Evolutionary conservation across 2,329 filamentous ascomycete species (phyloP).

Genomic region (Ophiostoma angusticollis): DNA sequence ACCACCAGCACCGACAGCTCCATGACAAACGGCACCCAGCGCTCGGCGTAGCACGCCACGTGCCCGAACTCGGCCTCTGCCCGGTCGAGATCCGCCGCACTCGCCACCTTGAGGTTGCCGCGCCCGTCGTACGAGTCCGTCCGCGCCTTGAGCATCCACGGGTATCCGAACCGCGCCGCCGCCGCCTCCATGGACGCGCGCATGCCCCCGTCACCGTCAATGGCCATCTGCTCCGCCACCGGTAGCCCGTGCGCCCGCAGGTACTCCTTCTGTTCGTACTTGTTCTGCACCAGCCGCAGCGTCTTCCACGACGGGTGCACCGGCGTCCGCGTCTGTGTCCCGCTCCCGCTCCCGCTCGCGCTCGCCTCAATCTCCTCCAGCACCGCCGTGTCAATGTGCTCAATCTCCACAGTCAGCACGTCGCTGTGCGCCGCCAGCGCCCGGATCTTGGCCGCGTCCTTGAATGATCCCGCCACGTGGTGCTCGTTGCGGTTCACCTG

Average conservation of each 20-base stretch:
- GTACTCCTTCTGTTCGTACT: slow-evolving; percentile 79
- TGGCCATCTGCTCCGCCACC: slow-evolving; percentile 56
- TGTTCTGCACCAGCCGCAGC: slow-evolving; percentile 82
- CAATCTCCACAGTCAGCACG: slow-evolving; percentile 84
- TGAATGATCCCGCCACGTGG: slow-evolving; percentile 81
- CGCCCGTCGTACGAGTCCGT: slow-evolving; percentile 90
- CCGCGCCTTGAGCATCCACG: slow-evolving; percentile 84
- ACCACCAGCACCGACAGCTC: slow-evolving; percentile 93
- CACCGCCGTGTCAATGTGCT: slow-evolving; percentile 84
- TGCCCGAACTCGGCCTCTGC: slow-evolving; percentile 58
- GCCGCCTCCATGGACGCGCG: slow-evolving; percentile 50
- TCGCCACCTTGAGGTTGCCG: slow-evolving; percentile 43
- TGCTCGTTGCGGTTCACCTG: slow-evolving; percentile 56
- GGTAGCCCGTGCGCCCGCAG: slow-evolving; percentile 55
- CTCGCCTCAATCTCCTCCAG: slow-evolving; percentile 69
- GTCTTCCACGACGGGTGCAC: slow-evolving; percentile 78
- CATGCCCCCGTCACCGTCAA: slow-evolving; percentile 43
- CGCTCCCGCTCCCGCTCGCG: slow-evolving; percentile 35
- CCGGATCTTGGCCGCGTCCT: slow-evolving; percentile 64
- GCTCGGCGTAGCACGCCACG: slow-evolving; percentile 73
- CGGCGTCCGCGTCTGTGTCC: slow-evolving; percentile 44
- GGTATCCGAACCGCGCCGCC: slow-evolving; percentile 56
- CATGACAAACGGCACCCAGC: slow-evolving; percentile 72
- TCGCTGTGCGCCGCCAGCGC: slow-evolving; percentile 66
- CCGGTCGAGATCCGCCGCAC: slow-evolving; percentile 36